Conservation (phyloP, 495 filamentous ascomycete genomes). For the Rostrohypoxylon terebratum region DNA sequence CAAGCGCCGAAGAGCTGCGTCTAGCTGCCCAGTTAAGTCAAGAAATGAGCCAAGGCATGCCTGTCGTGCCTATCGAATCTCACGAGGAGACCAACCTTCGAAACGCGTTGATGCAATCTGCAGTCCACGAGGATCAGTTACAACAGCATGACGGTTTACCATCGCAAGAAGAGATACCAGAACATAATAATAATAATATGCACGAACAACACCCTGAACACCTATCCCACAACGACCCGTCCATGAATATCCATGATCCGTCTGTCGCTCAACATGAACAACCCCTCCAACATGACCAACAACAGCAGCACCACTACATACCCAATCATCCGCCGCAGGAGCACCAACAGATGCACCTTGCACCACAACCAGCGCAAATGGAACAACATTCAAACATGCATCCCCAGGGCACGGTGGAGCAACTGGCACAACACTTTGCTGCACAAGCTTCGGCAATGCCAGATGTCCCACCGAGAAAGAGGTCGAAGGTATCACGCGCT, state of each 20-base stretch:
- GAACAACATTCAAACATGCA: slow-evolving; percentile 50
- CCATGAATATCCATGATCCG: slow-evolving; percentile 22
- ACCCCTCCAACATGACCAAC: slow-evolving; percentile 26
- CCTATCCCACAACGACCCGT: slow-evolving; percentile 35
- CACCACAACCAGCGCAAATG: slow-evolving; percentile 47
- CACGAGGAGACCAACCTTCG: slow-evolving; percentile 40
- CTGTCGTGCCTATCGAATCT: slow-evolving; percentile 34
- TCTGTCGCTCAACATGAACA: slow-evolving; percentile 28
- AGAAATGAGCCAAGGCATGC: slow-evolving; percentile 51
- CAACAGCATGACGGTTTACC: slow-evolving; percentile 36
- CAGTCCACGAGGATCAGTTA: slow-evolving; percentile 32
- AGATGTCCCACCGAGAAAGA: slow-evolving; percentile 80
- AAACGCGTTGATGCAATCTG: slow-evolving; percentile 38
- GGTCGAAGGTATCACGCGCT: slow-evolving; percentile 91
- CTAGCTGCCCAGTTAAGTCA: slow-evolving; percentile 65
- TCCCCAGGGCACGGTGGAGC: slow-evolving; percentile 44
- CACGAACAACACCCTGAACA: slow-evolving; percentile 38
- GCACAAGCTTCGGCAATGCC: slow-evolving; percentile 49
- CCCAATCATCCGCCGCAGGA: slow-evolving; percentile 41
- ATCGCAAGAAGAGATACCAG: slow-evolving; percentile 28
- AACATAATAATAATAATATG: slow-evolving; percentile 45
- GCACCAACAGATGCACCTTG: slow-evolving; percentile 40
- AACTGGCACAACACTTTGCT: slow-evolving; percentile 47
- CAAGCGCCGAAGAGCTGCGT: slow-evolving; percentile 61
- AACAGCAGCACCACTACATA: slow-evolving; percentile 36